Conservation (phyloP, 164 flowering plant species). For the Malania oleifera region DNA sequence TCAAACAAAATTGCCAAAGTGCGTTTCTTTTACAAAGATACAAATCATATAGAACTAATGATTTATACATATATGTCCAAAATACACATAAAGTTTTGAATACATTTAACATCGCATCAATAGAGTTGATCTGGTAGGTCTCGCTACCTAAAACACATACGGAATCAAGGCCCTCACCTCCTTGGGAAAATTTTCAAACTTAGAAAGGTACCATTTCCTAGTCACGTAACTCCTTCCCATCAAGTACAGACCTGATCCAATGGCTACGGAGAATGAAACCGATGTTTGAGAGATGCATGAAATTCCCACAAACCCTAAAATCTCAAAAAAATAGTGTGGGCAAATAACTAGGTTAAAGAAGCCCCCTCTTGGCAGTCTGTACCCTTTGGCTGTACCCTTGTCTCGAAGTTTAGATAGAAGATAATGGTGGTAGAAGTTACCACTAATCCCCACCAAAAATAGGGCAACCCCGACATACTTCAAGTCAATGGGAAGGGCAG, state of each 20-base stretch:
- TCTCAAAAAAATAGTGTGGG: slow-evolving; percentile 77
- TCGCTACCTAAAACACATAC: slow-evolving; percentile 50
- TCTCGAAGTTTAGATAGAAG: slow-evolving; percentile 48
- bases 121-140: too few relatives aligned
- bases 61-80: too few relatives aligned
- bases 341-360: slow-evolving; percentile 54
- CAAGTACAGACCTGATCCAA: slow-evolving; percentile 41
- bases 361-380: slow-evolving; percentile 67
- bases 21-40: too few relatives aligned
- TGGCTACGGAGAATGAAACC: slow-evolving; percentile 30
- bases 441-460: slow-evolving; percentile 49
- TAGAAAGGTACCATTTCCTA: slow-evolving; percentile 61
- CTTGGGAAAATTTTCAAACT: slow-evolving; percentile 58
- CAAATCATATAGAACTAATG: too few relatives aligned
- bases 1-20: too few relatives aligned
- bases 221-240: slow-evolving; percentile 63
- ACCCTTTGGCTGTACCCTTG: slow-evolving; percentile 33
- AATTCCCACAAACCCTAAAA: slow-evolving; percentile 45
- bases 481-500: slow-evolving; percentile 43
- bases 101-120: too few relatives aligned
- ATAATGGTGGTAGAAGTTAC: slow-evolving; percentile 70
- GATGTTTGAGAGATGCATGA: slow-evolving; percentile 55
- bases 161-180: slow-evolving; percentile 62
- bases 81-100: too few relatives aligned
- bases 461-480: slow-evolving; percentile 33